Base-by-base conservation (phyloP, 106 monocot species). In the Platanthera guangdongensis region DNA sequence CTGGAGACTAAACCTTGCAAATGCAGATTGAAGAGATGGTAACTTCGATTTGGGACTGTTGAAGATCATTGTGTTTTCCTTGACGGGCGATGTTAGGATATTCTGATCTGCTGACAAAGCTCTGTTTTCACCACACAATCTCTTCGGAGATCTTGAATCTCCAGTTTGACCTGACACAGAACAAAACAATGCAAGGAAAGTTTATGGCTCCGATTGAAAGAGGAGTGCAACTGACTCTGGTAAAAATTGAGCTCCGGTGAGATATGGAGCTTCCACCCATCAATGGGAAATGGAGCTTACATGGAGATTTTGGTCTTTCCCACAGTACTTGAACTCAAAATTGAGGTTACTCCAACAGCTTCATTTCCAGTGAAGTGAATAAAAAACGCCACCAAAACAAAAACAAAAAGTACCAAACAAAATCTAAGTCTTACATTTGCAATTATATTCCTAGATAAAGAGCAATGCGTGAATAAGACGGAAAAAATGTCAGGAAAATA, bases 11-110 rank as follows among this genome's bases (percentile, higher is more conserved):
- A 80, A 99, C 97, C 94, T 99, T 82, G 97, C 94, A 89, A 99
- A 99, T 62, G 84, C 89, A 39, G 92, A 90, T 73, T 99, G 97
- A 57, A 96, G 95, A 78, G 89, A 86, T 72, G 83, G 90, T 73
- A 82, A 82, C 70, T 86, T 97, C 51, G 85, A 82, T 72, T 88
- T 94, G 65, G 83, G 81, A 78, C 82, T 85, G 65, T 75, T 86
- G 28, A 81, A 81, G 14, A 77, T 50, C 51, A 77, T 76, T 12
- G 80, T 64, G 11, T 79, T 84, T 76, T 94, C 90, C 78, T 90
- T 94, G 16, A 79, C 80, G 54, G 94, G 91, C 65, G 92, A 87
- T 74, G 85, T 87, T 68, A 89, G 86, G 50, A 83, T 79, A 86
- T 84, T 90, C 32, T 75, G 83, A 48, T 99, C 94, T 49, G 72